Percentiles rank a stretch among this genome's conserved stretches.
phyloP scores from a whole-genome alignment of 164 flowering plant genomes.

The Vitis cinerea region DNA sequence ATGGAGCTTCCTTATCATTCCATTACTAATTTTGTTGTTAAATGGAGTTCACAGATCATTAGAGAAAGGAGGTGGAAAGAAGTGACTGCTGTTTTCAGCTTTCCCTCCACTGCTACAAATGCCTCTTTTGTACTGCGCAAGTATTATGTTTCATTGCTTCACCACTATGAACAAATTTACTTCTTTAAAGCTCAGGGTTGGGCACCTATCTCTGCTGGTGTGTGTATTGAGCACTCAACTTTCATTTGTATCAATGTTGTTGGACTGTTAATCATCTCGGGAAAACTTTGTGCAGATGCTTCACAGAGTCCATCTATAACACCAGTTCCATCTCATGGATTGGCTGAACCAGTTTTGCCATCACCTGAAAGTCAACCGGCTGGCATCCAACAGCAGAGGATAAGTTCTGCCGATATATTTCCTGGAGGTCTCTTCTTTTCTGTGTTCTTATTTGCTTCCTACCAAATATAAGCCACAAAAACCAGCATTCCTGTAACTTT shows the following conservation, averaged over 20 bases:
- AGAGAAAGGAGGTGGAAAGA: conserved; percentile 88
- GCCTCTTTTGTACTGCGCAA: conserved; percentile 95
- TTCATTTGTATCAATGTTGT: neutral
- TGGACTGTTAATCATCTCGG: neutral
- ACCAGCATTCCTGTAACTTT: too few species aligned
- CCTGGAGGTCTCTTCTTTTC: conserved; percentile 36
- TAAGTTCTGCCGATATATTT: conserved; percentile 17
- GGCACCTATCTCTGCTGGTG: conserved; percentile 47
- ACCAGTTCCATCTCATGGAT: conserved; percentile 22
- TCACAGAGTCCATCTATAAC: conserved; percentile 28
- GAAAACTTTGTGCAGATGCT: conserved; percentile 35
- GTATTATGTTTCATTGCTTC: conserved; percentile 73
- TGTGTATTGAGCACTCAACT: neutral
- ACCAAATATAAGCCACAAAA: too few species aligned
- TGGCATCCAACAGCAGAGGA: conserved; percentile 22
- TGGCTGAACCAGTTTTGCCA: conserved; percentile 18
- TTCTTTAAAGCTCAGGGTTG: conserved; percentile 64
- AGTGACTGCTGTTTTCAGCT: conserved; percentile 81
- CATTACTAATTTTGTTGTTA: neutral
- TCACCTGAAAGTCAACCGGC: conserved; percentile 32
- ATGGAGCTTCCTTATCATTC: neutral
- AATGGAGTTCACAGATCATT: conserved; percentile 48
- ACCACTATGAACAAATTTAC: conserved; percentile 85
- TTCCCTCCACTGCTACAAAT: conserved; percentile 94
- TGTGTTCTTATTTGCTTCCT: neutral